Base-by-base conservation (phyloP, 352 stramenopile species). In the Plasmopara halstedii region DNA sequence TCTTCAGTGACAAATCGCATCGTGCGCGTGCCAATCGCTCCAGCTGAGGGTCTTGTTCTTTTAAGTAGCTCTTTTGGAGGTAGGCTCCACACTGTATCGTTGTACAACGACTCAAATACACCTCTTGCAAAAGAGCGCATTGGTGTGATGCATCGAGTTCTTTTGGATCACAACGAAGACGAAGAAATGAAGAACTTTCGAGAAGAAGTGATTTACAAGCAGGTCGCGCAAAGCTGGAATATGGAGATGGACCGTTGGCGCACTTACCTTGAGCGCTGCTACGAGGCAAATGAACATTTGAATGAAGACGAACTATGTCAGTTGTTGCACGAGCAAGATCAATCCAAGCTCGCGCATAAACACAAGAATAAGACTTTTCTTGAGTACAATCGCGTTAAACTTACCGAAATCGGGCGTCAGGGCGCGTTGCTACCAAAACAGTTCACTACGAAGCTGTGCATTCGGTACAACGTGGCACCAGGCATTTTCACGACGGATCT, bases 31-130 rank as follows among this genome's bases (percentile, higher is more conserved):
- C 88, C 88, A 13, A 83, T 95, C 17, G 88, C 85, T 19, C 88
- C 88, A 1, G 72, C 85, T 0, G 83, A 97, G 32, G 87, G 86
- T 2, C 73, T 97, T 19, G 66, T 97, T 6, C 65, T 97, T 33
- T 61, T 84, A 19, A 87, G 74, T 47, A 89, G 76, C 35, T 71
- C 72, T 2, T 94, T 95, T 41, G 80, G 80, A 26, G 77, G 77
- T 15, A 88, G 85, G 45, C 67, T 83, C 22, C 80, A 88, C 58
- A 71, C 74, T 0, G 83, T 92, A 10, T 89, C 80, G 14, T 50
- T 94, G 9, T 75, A 82, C 18, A 50, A 73, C 22, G 79, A 91
- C 42, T 55, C 64, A 15, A 90, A 89, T 53, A 84, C 79, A 2
- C 44, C 40, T 33, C 62, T 88, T 2, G 75, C 72, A 2, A 73